Conservation (phyloP, 768 basidiomycete genomes). For the Plicaturopsis crispa region DNA sequence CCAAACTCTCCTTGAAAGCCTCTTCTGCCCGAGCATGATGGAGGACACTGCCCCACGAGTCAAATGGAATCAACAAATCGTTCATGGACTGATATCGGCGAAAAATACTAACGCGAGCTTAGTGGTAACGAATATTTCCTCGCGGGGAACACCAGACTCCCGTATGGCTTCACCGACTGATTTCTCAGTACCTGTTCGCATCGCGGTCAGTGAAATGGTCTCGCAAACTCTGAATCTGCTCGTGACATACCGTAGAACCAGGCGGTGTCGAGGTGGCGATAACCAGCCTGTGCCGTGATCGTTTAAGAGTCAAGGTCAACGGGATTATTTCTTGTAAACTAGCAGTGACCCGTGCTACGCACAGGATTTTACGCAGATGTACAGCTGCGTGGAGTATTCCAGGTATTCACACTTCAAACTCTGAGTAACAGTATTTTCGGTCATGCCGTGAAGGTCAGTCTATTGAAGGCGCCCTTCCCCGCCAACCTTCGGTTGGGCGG, state of each 20-base stretch:
- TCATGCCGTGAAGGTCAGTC: too few species aligned
- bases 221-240: background rate
- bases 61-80: background rate
- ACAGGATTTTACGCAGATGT: too few species aligned
- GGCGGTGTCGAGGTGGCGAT: conserved; percentile 35
- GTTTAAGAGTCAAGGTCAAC: too few species aligned
- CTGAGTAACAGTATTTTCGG: too few species aligned
- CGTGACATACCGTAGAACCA: conserved; percentile 22
- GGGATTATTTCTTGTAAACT: too few species aligned
- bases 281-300: conserved; percentile 32
- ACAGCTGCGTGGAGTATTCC: too few species aligned
- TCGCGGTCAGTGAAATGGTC: background rate
- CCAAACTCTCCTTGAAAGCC: conserved; percentile 33
- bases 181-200: conserved; percentile 41
- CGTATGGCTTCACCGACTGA: conserved; percentile 37
- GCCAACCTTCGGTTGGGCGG: too few species aligned
- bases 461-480: too few species aligned
- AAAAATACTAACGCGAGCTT: conserved; percentile 30
- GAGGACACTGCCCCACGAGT: conserved; percentile 14
- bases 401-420: too few species aligned
- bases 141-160: conserved; percentile 35
- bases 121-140: conserved; percentile 41
- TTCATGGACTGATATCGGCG: background rate
- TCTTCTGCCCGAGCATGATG: conserved; percentile 26
- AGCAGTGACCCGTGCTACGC: too few species aligned